Conservation (phyloP, 2,329 filamentous ascomycete genomes). For the Sporothrix inflata region DNA sequence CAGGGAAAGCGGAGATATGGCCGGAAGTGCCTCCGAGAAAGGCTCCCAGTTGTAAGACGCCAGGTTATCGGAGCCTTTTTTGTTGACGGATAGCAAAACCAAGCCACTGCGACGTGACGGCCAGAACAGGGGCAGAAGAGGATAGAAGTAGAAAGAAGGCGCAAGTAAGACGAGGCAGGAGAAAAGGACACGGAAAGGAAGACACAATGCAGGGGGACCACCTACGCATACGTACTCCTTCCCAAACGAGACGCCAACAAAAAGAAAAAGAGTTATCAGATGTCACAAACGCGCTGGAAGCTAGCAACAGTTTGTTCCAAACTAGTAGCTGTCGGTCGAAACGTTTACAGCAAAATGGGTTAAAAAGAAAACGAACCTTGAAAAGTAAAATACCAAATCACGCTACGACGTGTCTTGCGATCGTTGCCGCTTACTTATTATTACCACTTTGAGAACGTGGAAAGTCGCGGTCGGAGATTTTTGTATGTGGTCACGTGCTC, state of each 20-base stretch:
- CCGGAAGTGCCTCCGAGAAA: neutral
- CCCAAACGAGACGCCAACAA: neutral
- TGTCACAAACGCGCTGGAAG: neutral
- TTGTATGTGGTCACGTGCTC: conserved; percentile 15
- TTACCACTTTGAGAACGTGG: neutral
- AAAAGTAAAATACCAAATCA: neutral
- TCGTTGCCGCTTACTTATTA: neutral
- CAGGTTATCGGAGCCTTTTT: neutral
- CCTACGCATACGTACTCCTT: neutral
- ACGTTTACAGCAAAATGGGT: no score
- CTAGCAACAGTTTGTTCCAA: neutral
- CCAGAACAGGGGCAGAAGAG: conserved; percentile 2
- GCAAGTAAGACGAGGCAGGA: neutral
- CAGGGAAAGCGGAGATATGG: neutral
- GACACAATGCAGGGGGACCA: neutral
- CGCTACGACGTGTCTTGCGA: neutral
- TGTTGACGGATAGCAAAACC: neutral
- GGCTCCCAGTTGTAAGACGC: neutral
- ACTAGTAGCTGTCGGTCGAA: neutral
- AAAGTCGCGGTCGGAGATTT: neutral
- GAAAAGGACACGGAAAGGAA: neutral
- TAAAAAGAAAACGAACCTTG: no score
- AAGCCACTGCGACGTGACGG: neutral
- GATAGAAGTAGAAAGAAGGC: neutral
- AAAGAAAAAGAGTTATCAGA: neutral